Conservation (phyloP, 2,329 filamentous ascomycete genomes). For the Stagonosporopsis tanaceti region DNA sequence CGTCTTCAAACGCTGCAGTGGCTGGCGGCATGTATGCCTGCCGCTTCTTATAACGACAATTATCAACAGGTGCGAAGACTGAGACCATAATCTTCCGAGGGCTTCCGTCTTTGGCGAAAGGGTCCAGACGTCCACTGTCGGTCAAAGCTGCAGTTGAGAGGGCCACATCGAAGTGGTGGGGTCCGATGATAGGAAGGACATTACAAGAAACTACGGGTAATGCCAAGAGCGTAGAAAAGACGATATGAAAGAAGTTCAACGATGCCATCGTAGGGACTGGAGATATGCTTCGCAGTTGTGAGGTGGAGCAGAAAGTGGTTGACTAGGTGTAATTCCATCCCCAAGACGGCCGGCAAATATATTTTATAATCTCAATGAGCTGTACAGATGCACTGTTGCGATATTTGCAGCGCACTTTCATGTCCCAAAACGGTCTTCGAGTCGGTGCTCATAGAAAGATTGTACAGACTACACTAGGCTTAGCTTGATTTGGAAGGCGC, state of each 20-base stretch:
- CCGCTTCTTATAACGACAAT: constrained; percentile 20
- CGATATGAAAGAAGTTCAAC: neutral
- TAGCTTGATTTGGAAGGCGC: neutral
- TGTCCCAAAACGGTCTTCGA: neutral
- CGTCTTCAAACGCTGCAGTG: constrained; percentile 31
- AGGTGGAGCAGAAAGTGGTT: neutral
- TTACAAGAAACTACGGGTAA: neutral
- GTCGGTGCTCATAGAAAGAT: neutral
- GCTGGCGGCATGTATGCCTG: constrained; percentile 35
- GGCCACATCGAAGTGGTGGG: constrained; percentile 21
- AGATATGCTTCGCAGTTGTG: neutral
- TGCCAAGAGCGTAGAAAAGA: neutral
- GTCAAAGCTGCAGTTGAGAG: constrained; percentile 26
- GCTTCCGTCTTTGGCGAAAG: constrained; percentile 29
- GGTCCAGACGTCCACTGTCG: constrained; percentile 30
- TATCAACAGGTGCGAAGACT: constrained; percentile 29
- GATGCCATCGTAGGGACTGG: neutral
- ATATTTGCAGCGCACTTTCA: neutral
- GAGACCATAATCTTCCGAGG: constrained; percentile 36
- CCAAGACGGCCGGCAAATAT: neutral
- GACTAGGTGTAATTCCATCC: neutral
- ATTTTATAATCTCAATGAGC: neutral
- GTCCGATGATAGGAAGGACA: constrained; percentile 24
- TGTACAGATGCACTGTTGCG: neutral
- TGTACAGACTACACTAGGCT: neutral